These are phyloP conservation scores for Cadophora luteo-olivacea DNA, from an alignment of 2,329 filamentous ascomycete genomes.

Conservation along the genomic window DNA sequence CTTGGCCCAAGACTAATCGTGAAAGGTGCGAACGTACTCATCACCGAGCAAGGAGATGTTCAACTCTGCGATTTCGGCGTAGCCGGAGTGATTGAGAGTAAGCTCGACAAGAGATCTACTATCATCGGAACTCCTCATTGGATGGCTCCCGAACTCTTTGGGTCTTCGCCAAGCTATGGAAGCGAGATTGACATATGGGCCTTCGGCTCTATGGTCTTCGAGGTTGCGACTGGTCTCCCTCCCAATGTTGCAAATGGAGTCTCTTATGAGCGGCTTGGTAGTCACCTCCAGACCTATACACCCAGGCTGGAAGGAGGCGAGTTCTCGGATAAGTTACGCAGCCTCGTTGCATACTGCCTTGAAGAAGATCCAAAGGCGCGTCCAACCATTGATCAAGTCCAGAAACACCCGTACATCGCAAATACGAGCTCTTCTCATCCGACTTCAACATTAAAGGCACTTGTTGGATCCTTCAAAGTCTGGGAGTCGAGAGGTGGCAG, in stretches of 20 bases:
- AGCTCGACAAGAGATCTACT: slow-evolving; percentile 78
- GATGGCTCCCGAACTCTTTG: slow-evolving; percentile 84
- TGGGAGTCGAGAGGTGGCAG: slow-evolving; percentile 80
- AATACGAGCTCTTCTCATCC: slow-evolving; percentile 69
- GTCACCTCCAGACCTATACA: slow-evolving; percentile 63
- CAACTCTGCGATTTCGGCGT: slow-evolving; percentile 89
- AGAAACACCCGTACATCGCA: slow-evolving; percentile 72
- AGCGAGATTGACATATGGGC: slow-evolving; percentile 85
- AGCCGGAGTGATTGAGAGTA: slow-evolving; percentile 77
- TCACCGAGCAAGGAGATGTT: slow-evolving; percentile 77
- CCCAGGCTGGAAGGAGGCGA: slow-evolving; percentile 75
- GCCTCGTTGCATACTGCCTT: slow-evolving; percentile 76
- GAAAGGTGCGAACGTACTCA: slow-evolving; percentile 73
- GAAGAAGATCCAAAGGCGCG: slow-evolving; percentile 71
- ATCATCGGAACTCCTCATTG: slow-evolving; percentile 85
- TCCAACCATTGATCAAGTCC: slow-evolving; percentile 72
- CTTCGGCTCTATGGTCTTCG: slow-evolving; percentile 80
- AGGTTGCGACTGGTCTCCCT: slow-evolving; percentile 80
- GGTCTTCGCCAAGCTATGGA: slow-evolving; percentile 65
- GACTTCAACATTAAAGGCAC: slow-evolving; percentile 64
- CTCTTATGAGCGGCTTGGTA: slow-evolving; percentile 54
- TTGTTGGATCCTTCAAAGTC: slow-evolving; percentile 74
- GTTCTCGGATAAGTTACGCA: slow-evolving; percentile 72
- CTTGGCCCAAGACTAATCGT: not conserved
- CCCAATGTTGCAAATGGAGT: slow-evolving; percentile 68